Base-by-base conservation (phyloP, 2,329 filamentous ascomycete species). In the Penicillium sp. region DNA sequence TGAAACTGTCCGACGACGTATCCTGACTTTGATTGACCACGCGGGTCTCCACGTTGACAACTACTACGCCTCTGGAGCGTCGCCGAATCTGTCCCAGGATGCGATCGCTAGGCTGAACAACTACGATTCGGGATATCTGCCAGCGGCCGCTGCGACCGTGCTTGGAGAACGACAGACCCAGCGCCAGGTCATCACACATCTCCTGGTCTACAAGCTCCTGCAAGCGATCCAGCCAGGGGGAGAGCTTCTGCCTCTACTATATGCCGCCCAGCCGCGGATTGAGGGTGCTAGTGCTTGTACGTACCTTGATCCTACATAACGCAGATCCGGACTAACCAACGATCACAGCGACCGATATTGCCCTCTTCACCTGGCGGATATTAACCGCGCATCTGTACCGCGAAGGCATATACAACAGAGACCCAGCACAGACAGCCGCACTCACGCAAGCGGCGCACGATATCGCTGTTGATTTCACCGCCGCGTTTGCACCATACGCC, bases 1-100 rank as follows among this genome's bases (percentile, higher is more conserved):
- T 52, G 62, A 67, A 6, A 68, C 68, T 0, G 65, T 77, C 3
- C 63, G 55, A 7, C 61, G 41, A 7, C 64, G 67, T 5, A 66
- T 76, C 21, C 68, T 71, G 48, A 70, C 70, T 0, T 52, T 78
- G 1, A 72, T 75, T 60, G 74, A 77, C 45, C 74, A 75, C 53
- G 70, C 73, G 23, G 65, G 69, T 45, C 65, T 76, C 1, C 76
- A 78, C 58, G 66, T 77, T 26, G 76, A 78, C 23, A 78, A 78
- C 54, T 78, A 73, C 56, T 78, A 78, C 56, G 50, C 65, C 4
- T 48, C 56, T 7, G 29, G 26, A 2, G 30, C 30, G 3, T 23
- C 61, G 17, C 26, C 45, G n/a, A 45, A 41, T 35, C 44, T 53
- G 3, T 50, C 63, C 19, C 8, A 19, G 8, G 63, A 67, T 13